phyloP scores from a whole-genome alignment of 257 asterid genomes.

The Apocynum venetum region DNA sequence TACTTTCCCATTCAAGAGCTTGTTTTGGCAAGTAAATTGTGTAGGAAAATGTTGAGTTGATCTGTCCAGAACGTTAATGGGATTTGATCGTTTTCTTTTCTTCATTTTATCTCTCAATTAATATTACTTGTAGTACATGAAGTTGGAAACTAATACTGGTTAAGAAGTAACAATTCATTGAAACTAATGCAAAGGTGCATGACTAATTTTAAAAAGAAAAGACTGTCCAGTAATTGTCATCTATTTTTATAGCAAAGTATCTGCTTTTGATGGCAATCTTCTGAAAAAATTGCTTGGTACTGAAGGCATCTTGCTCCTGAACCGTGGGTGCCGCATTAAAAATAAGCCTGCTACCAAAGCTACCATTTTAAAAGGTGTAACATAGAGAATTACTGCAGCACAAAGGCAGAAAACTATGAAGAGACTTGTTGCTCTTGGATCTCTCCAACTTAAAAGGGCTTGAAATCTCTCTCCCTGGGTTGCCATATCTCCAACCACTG shows the following conservation, averaged over 20 bases:
- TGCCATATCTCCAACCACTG: slow-evolving; percentile 40
- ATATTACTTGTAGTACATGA: not conserved
- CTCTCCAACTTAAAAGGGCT: slow-evolving; percentile 43
- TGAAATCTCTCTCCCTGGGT: slow-evolving; percentile 46
- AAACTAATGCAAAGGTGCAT: not conserved
- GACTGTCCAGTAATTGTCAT: not conserved
- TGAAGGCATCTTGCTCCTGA: slow-evolving; percentile 45
- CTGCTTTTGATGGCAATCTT: slow-evolving; percentile 43
- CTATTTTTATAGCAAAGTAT: slow-evolving; percentile 31
- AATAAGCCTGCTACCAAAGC: slow-evolving; percentile 26
- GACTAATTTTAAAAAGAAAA: not conserved
- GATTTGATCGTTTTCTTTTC: not conserved
- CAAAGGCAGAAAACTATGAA: slow-evolving; percentile 35
- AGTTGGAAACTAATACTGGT: not conserved
- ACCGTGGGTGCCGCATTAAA: slow-evolving; percentile 37
- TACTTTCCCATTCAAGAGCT: not conserved
- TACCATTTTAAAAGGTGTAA: slow-evolving; percentile 32
- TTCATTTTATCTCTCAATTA: not conserved
- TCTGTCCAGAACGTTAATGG: not conserved
- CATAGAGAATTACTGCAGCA: slow-evolving; percentile 32
- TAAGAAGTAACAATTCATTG: not conserved
- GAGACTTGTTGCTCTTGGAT: slow-evolving; percentile 42
- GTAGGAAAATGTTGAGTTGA: not conserved
- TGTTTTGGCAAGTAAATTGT: not conserved
- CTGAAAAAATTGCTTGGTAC: slow-evolving; percentile 38